phyloP scores from a whole-genome alignment of 75 land plant genomes.

The Pinus taeda region DNA sequence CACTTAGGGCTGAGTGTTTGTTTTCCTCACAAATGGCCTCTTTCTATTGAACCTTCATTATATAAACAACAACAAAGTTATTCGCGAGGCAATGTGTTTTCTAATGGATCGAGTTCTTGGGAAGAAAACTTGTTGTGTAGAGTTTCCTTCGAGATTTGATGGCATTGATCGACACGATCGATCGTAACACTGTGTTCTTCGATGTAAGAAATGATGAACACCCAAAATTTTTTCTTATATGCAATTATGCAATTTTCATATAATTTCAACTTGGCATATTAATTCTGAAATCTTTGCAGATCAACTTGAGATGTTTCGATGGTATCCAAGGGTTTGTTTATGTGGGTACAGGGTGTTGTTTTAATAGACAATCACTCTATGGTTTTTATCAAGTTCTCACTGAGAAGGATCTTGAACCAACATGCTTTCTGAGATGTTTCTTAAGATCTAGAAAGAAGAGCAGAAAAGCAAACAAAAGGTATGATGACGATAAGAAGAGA shows the following conservation, averaged over 20 bases:
- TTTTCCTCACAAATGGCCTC: slow-evolving; percentile 77
- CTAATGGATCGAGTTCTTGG: slow-evolving; percentile 82
- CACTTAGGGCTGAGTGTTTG: slow-evolving; percentile 72
- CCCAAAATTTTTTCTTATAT: background rate
- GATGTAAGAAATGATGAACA: slow-evolving; percentile 45
- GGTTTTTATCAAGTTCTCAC: slow-evolving; percentile 78
- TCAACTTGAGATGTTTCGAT: slow-evolving; percentile 84
- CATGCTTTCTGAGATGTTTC: slow-evolving; percentile 54
- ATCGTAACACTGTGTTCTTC: slow-evolving; percentile 82
- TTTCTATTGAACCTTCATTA: slow-evolving; percentile 82
- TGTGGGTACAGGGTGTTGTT: slow-evolving; percentile 89
- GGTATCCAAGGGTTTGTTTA: slow-evolving; percentile 88
- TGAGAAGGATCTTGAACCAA: slow-evolving; percentile 68
- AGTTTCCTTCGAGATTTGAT: slow-evolving; percentile 83
- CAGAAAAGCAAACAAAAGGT: slow-evolving; percentile 39
- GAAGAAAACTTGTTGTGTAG: slow-evolving; percentile 76
- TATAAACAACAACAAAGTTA: slow-evolving; percentile 84
- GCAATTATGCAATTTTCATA: background rate
- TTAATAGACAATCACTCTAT: slow-evolving; percentile 86
- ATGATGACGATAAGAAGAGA: slow-evolving; percentile 39
- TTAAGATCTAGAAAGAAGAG: slow-evolving; percentile 72
- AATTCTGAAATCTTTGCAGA: slow-evolving; percentile 32
- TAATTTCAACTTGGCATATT: background rate
- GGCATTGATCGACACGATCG: slow-evolving; percentile 86
- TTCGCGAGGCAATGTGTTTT: slow-evolving; percentile 84